Percentiles rank a stretch among this genome's conserved stretches.
These are phyloP conservation scores for Wolfiporia cocos DNA, from an alignment of 1,284 basidiomycete species.

Conservation along the genomic window DNA sequence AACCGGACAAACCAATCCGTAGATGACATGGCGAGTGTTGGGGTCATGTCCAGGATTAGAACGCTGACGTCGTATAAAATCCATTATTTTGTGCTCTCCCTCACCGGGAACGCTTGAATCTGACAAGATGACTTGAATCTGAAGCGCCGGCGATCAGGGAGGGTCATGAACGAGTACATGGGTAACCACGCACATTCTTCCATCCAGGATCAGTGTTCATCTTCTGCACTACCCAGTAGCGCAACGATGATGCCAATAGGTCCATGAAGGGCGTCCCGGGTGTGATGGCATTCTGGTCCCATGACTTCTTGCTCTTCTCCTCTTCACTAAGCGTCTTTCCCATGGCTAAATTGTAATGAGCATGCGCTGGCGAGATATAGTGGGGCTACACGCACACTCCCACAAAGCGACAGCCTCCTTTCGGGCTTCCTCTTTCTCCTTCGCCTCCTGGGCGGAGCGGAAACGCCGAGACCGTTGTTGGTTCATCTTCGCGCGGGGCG, in stretches of 20 bases:
- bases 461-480: constrained; percentile 97
- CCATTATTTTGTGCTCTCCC: constrained; percentile 99
- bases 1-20: constrained; percentile 71
- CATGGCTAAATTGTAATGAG: constrained; percentile 53
- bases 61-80: constrained; percentile 91
- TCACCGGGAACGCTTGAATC: constrained; percentile 97
- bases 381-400: constrained; percentile 51
- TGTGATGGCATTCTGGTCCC: constrained; percentile 99
- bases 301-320: constrained; percentile 79
- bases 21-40: constrained; percentile 96
- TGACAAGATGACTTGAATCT: constrained; percentile 95
- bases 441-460: constrained; percentile 90
- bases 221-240: constrained; percentile 97
- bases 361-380: background rate
- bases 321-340: constrained; percentile 86
- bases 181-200: constrained; percentile 82
- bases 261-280: constrained; percentile 99
- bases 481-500: constrained; percentile 99
- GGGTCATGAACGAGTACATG: constrained; percentile 10
- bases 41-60: constrained; percentile 86
- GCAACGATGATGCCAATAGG: constrained; percentile 79
- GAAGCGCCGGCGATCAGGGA: too few relatives aligned
- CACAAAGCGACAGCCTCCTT: constrained; percentile 80
- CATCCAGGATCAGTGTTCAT: constrained; percentile 94
- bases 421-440: constrained; percentile 86